Evolutionary conservation across 2,329 filamentous ascomycete genomes (phyloP), one percentile per base, ranked within the genome.

Genomic region (Diplodia seriata): DNA sequence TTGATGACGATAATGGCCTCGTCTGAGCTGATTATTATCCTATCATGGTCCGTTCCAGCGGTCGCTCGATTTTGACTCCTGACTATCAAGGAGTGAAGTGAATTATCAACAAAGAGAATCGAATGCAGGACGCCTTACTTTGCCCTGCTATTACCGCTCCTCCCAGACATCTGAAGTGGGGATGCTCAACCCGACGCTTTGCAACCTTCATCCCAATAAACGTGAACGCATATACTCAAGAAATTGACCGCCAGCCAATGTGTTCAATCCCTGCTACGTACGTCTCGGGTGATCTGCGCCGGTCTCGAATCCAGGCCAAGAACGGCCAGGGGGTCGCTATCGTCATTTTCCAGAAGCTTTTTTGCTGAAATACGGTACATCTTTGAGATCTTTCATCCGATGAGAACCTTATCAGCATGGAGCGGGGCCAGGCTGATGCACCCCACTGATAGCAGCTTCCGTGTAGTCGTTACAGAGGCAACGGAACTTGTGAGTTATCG

Each of bases 71-170:
- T 62, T 50, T n/a, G 26, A 11, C 31, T 47, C n/a, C 47, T 51
- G 29, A 49, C 4, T n/a, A 50, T 12, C 18, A 29, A 61, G 47
- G 40, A 47, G 8, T 3, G 23, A 26, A 51, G 5, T 18, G 31
- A 33, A 63, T 36, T 63, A 63, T 63, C 9, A 20, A 63, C 59
- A 63, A 51, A 63, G 20, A 51, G 43, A 63, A 63, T 51, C 20
- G 59, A 63, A 63, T 26, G 59, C 59, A 63, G 31, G 59, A 51
- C 59, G 59, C 47, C 29, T 51, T n/a, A 14, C 29, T 18, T 36
- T 33, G 59, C 29, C 59, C 43, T 63, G 43, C 3, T 33, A 36
- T 26, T 63, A 49, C 15, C 15, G 12, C 43, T 29, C 47, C 47
- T 57, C 15, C 33, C 11, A 38, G 50, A 18, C 1, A 11, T n/a